Evolutionary conservation across 192 early-diverging fungal species (phyloP), one percentile per base, ranked within the genome.

Genomic region (Coemansia sp.): DNA sequence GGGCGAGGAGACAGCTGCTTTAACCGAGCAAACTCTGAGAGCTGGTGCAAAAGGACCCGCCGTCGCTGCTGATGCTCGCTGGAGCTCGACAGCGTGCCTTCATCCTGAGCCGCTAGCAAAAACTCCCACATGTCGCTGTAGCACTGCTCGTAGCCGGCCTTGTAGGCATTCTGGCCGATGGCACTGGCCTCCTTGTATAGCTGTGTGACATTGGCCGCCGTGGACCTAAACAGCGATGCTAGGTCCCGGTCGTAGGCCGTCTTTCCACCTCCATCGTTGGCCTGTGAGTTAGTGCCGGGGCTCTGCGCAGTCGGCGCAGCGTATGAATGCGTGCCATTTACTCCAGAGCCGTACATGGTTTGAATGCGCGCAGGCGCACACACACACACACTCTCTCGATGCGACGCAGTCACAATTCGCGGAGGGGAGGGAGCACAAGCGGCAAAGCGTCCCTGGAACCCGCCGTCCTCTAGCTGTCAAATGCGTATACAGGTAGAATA

Each of bases 121-220:
- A 56, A 65, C 26, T 72, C 69, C 47, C 61, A 72, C 11, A 72
- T 53, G 28, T 72, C 69, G 45, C 41, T 53, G 44, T 54, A 72
- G 33, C 69, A 72, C 51, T 72, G 62, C 45, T 72, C 69, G 42
- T 72, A 72, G 4, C 69, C 69, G 7, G 56, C 38, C 35, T 61
- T 72, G 54, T 57, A 65, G 23, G 69, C 69, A 19, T 41, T 56
- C 28, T 57, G 54, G 0, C 69, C 61, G 50, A 65, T 65, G 31
- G 49, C 58, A 46, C 69, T 72, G 6, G 68, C 68, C 20, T 65
- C 62, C 28, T 60, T 64, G 57, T 65, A 72, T 0, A 72, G 48
- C 52, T 72, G 68, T 23, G 68, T 72, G 17, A 72, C 68, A 47
- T 72, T 72, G 20, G 68, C 68, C 8, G 68, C 68, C 1, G 68